These are phyloP conservation scores for Viola odorata DNA, from an alignment of 345 rosid genomes.

Conservation along the genomic window DNA sequence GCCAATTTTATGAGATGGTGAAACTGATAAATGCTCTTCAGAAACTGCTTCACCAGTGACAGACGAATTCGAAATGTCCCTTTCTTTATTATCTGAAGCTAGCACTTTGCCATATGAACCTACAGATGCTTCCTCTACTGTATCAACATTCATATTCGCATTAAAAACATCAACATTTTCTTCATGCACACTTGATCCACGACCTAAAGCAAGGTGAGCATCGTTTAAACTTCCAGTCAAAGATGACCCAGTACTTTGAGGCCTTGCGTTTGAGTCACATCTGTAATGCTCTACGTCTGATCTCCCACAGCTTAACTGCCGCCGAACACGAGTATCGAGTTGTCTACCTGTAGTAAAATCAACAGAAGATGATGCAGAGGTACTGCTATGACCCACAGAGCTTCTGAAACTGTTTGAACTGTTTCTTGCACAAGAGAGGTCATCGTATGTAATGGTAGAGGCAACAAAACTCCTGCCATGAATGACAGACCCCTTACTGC, in stretches of 20 bases:
- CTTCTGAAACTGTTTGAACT: slow-evolving; percentile 69
- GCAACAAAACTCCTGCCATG: slow-evolving; percentile 62
- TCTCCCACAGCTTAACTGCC: slow-evolving; percentile 66
- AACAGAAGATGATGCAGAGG: slow-evolving; percentile 75
- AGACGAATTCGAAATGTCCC: slow-evolving; percentile 22
- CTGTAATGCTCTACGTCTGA: slow-evolving; percentile 63
- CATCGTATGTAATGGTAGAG: slow-evolving; percentile 56
- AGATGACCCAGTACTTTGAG: slow-evolving; percentile 53
- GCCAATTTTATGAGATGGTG: slow-evolving; percentile 23
- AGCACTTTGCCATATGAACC: slow-evolving; percentile 32
- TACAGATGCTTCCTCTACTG: slow-evolving; percentile 31
- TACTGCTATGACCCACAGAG: slow-evolving; percentile 68
- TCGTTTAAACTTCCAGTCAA: slow-evolving; percentile 51
- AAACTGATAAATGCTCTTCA: slow-evolving; percentile 24
- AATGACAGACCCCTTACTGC: slow-evolving; percentile 63
- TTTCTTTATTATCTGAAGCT: slow-evolving; percentile 32
- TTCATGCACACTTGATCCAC: slow-evolving; percentile 35
- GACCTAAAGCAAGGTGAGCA: slow-evolving; percentile 46
- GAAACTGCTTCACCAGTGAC: slow-evolving; percentile 16
- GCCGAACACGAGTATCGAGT: slow-evolving; percentile 49
- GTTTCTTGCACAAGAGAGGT: slow-evolving; percentile 60
- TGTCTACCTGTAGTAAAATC: slow-evolving; percentile 68
- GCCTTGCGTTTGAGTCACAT: slow-evolving; percentile 45
- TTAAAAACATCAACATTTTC: slow-evolving; percentile 33
- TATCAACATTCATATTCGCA: slow-evolving; percentile 28